phyloP scores from a whole-genome alignment of 257 asterid genomes.

The Ilex asprella region DNA sequence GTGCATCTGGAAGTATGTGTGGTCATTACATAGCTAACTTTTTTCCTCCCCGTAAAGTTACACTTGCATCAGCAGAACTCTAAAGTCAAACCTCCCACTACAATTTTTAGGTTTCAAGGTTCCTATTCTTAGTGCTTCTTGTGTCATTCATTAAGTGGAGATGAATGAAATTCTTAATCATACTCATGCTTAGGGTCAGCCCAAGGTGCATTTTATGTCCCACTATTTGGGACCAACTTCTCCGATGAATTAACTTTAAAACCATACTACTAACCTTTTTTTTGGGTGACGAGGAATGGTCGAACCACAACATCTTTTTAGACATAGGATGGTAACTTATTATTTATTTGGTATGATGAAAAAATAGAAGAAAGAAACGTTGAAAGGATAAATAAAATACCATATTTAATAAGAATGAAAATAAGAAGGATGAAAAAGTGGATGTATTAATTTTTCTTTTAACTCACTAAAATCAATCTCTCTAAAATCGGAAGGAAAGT shows the following conservation, averaged over 20 bases:
- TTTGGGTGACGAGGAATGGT: no score
- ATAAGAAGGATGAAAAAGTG: no score
- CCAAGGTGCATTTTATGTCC: constrained; percentile 13
- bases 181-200: not conserved
- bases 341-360: no score
- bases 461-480: no score
- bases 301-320: no score
- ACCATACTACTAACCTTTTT: not conserved
- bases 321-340: no score
- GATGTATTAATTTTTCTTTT: no score
- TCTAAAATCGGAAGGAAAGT: no score
- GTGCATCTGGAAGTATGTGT: not conserved
- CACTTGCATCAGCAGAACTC: not conserved
- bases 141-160: constrained; percentile 15
- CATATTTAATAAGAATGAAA: no score
- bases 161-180: constrained; percentile 1
- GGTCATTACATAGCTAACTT: not conserved
- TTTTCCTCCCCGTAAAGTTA: not conserved
- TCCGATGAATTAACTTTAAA: constrained; percentile 3
- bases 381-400: no score
- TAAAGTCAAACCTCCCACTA: constrained; percentile 17
- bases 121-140: constrained; percentile 16
- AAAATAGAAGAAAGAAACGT: no score
- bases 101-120: constrained; percentile 2
- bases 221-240: constrained; percentile 6